Base-by-base conservation (phyloP, 169 alveolate genomes). In the Plasmodium berghei region DNA sequence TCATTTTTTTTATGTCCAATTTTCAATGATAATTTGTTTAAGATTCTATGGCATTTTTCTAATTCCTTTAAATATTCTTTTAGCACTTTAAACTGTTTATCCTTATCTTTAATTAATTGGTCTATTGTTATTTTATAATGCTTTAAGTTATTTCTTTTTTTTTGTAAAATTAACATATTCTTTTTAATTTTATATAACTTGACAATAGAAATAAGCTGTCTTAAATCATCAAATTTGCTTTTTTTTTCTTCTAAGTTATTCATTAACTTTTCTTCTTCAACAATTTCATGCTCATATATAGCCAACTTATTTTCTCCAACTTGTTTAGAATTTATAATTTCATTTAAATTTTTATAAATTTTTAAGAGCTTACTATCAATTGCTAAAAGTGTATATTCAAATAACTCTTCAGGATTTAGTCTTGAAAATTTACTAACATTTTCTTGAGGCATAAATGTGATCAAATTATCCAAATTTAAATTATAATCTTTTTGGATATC, bases 371-470 rank as follows among this genome's bases (percentile, higher is more conserved):
- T 70, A 16, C 87, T 90, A 71, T 93, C 88, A 20, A 93, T 91
- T 10, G 94, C 95, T 63, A 62, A 71, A 22, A 93, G 86, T 1
- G 95, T 93, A 16, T 92, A 77, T 59, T 90, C 86, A 72, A 93
- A 93, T 34, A 93, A 80, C 56, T 93, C 88, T n/a, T 93, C 93
- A 9, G 89, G 94, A 48, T 69, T 75, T 66, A 93, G 63, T 18
- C 94, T 67, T 2, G 95, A 92, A 63, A 93, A 93, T 70, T 72
- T 90, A 16, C 95, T 92, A 5, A 93, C 95, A 70, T 93, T 93
- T 26, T 92, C 95, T 71, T 93, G 95, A 16, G 95, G 94, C 64
- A 93, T 88, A 54, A 93, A 93, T 22, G 95, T 90, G 46, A 93
- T 56, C 56, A 93, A 73, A 73, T 93, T 93, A 26, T 85, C 91